These are phyloP conservation scores for Akanthomyces muscarius DNA, from an alignment of 2,329 filamentous ascomycete species.

Conservation along the genomic window DNA sequence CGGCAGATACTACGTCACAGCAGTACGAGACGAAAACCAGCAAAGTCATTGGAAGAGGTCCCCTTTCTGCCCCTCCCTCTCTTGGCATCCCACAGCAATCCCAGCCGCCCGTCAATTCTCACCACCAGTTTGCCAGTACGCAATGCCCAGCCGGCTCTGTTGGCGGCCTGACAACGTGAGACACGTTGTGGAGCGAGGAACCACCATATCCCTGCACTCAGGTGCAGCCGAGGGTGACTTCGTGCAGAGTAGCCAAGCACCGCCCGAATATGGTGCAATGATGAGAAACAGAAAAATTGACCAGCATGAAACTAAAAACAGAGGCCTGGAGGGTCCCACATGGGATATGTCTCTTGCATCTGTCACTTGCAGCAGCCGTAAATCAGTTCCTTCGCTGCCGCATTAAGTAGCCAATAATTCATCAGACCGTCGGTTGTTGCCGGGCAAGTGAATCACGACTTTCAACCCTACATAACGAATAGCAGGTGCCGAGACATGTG, in stretches of 20 bases:
- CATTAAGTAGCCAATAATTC: not conserved
- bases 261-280: slow-evolving; percentile 4
- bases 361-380: not conserved
- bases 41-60: not conserved
- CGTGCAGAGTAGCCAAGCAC: not conserved
- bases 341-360: not conserved
- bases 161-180: not conserved
- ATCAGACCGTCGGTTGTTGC: slow-evolving; percentile 3
- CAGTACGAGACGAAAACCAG: not conserved
- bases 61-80: not conserved
- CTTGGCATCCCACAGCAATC: not conserved
- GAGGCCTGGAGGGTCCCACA: not conserved
- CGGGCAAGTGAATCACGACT: not conserved
- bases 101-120: not conserved
- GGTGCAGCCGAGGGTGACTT: slow-evolving; percentile 3
- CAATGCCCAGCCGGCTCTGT: not conserved
- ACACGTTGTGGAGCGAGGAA: slow-evolving; percentile 10
- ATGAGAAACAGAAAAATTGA: not conserved
- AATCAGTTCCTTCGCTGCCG: not conserved
- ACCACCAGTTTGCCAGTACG: not conserved
- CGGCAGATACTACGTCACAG: not conserved
- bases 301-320: not conserved
- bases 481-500: not conserved
- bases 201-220: slow-evolving; percentile 5
- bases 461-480: not conserved